A percentile compares a stretch with the other conserved stretches of the same genome.
Evolutionary conservation across 768 basidiomycete genomes (phyloP).

Genomic region (Mycena pura): DNA sequence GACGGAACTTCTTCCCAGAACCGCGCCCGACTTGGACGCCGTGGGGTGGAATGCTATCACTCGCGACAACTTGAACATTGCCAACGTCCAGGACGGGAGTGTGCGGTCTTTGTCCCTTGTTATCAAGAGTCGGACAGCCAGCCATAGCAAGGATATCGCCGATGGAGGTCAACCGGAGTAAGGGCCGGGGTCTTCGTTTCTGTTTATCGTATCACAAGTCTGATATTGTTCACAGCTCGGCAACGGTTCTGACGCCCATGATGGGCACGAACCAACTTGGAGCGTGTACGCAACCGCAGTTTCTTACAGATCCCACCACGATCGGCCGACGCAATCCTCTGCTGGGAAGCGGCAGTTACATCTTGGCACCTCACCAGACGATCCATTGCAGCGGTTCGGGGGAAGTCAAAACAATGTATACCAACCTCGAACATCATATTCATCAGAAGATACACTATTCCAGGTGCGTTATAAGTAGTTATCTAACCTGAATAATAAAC

Average conservation of each 20-base stretch:
- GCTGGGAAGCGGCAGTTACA: slow-evolving; percentile 88
- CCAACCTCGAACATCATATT: no score
- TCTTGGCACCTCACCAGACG: slow-evolving; percentile 79
- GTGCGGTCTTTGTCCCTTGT: slow-evolving; percentile 86
- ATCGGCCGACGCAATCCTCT: slow-evolving; percentile 81
- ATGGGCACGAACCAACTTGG: slow-evolving; percentile 74
- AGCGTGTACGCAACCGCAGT: slow-evolving; percentile 60
- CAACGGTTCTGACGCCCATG: slow-evolving; percentile 78
- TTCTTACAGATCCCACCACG: slow-evolving; percentile 77
- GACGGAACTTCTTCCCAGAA: slow-evolving; percentile 69
- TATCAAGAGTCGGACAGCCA: slow-evolving; percentile 75
- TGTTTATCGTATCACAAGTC: neutral
- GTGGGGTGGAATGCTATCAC: slow-evolving; percentile 80
- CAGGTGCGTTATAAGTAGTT: no score
- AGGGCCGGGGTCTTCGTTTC: slow-evolving; percentile 26
- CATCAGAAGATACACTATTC: no score
- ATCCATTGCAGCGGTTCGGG: slow-evolving; percentile 51
- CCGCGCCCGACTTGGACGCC: slow-evolving; percentile 58
- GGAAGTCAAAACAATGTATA: slow-evolving; percentile 23
- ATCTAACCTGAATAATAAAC: no score
- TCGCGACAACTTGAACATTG: slow-evolving; percentile 83
- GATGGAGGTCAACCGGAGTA: slow-evolving; percentile 57
- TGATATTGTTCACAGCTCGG: slow-evolving; percentile 46
- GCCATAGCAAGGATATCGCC: slow-evolving; percentile 56
- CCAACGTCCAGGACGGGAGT: slow-evolving; percentile 87